Evolutionary conservation across 208 protist genomes (phyloP).

Genomic region (Tritrichomonas foetus): DNA sequence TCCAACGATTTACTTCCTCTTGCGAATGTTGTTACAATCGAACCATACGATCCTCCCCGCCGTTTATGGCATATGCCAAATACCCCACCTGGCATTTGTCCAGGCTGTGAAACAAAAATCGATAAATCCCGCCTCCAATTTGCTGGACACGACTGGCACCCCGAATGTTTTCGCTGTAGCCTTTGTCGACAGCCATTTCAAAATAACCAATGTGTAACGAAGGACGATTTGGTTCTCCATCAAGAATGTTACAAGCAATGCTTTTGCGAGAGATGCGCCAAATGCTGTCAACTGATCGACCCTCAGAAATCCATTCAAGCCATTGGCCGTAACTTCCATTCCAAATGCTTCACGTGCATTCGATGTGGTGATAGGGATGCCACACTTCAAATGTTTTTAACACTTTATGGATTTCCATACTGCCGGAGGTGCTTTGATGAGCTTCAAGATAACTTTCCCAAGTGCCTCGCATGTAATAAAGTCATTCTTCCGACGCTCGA

Average conservation of each 20-base stretch:
- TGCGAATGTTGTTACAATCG: background rate
- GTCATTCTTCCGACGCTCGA: background rate
- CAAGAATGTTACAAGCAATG: background rate
- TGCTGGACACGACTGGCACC: background rate
- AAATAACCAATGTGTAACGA: background rate
- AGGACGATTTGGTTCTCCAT: constrained; percentile 24
- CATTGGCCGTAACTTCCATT: background rate
- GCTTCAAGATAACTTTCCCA: background rate
- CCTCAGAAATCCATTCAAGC: background rate
- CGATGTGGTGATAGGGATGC: background rate
- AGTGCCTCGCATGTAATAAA: background rate
- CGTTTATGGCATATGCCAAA: constrained; percentile 27
- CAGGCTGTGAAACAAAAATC: constrained; percentile 31
- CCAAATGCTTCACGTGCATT: background rate
- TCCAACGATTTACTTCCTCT: background rate
- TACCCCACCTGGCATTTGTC: background rate
- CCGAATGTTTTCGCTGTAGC: background rate
- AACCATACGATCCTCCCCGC: background rate
- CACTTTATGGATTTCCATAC: background rate
- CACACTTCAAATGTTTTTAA: background rate
- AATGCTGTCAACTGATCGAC: background rate
- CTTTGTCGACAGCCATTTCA: background rate
- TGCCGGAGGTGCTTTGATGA: background rate
- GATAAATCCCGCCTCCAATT: background rate
- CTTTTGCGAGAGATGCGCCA: background rate